Conservation (phyloP, 306 rosid genomes). For the Casuarina cunninghamiana region DNA sequence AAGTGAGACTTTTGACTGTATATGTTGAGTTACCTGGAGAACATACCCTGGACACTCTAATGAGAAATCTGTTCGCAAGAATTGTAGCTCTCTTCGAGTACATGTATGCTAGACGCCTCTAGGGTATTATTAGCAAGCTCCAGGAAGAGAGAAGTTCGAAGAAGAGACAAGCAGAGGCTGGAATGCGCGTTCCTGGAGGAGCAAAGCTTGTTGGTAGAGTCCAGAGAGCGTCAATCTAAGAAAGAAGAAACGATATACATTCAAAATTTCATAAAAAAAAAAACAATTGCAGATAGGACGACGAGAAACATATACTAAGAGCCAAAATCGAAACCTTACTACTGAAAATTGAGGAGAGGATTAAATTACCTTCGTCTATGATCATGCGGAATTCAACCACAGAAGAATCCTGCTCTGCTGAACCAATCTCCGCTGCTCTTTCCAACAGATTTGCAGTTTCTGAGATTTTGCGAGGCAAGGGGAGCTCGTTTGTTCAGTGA, state of each 20-base stretch:
- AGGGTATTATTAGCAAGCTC: background rate
- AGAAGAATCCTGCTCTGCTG: background rate
- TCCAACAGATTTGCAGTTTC: background rate
- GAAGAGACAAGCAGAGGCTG: background rate
- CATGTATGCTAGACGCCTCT: conserved; percentile 19
- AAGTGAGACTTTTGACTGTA: conserved; percentile 23
- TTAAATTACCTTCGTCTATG: conserved; percentile 35
- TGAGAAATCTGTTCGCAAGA: conserved; percentile 25
- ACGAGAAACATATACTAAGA: background rate
- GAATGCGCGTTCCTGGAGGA: background rate
- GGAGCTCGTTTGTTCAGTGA: background rate
- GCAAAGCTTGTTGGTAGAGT: too few relatives aligned
- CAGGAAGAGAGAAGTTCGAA: background rate
- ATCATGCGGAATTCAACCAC: conserved; percentile 5
- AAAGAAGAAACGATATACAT: background rate
- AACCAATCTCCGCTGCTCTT: conserved; percentile 13
- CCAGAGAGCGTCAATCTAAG: background rate
- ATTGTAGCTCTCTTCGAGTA: conserved; percentile 29
- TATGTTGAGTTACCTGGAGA: conserved; percentile 4
- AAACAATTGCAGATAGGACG: background rate
- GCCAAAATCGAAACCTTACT: conserved; percentile 22
- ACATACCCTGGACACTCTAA: conserved; percentile 16
- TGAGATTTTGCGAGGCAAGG: conserved; percentile 11
- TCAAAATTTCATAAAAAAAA: too few relatives aligned
- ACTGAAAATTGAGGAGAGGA: conserved; percentile 24